Base-by-base conservation (phyloP, 202 grass and related monocot genomes). In the Tripidium arundinaceum region DNA sequence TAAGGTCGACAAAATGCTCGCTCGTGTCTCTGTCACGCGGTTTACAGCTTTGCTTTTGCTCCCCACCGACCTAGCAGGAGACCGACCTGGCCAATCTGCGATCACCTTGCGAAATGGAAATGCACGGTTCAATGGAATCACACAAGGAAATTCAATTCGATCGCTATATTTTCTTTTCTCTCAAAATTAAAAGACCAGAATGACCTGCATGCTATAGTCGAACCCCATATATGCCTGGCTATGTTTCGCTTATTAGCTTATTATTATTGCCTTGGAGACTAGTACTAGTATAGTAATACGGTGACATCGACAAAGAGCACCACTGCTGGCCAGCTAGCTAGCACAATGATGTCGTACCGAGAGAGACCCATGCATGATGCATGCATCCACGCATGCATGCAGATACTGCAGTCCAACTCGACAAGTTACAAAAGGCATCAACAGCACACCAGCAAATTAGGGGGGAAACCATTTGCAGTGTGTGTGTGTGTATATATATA, bases 301-400 rank as follows among this genome's bases (percentile, higher is more conserved):
- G 24, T 47, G 42, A 49, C 68, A 31, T 49, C 68, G 27, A 47
- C 7, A 74, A 55, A 74, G 46, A 22, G 70, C 28, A 55, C 45
- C 45, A 34, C 70, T 74, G 70, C 70, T 74, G 70, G 70, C 28
- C 47, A 54, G 70, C 70, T 74, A 37, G 47, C 70, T 22, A 52
- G 70, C 70, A 54, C 45, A 29, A 47, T 27, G 39, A 68, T 68
- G 21, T 7, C 36, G 19, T 13, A 1, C 8, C 5, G 7, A 21
- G 50, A 21, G 19, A 21, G 19, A 55, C 50, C 4, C 45, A 5
- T 4, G 42, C 47, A n/a, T n/a, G n/a, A n/a, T 8, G 49, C 49
- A 19, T 7, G 16, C 29, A 31, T 31, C 29, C 29, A 31, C 18
- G n/a, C n/a, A n/a, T n/a, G 6, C 14, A 47, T 16, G 29, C 29